Conservation (phyloP, 179 eudicot species). For the Monotropa hypopitys region DNA sequence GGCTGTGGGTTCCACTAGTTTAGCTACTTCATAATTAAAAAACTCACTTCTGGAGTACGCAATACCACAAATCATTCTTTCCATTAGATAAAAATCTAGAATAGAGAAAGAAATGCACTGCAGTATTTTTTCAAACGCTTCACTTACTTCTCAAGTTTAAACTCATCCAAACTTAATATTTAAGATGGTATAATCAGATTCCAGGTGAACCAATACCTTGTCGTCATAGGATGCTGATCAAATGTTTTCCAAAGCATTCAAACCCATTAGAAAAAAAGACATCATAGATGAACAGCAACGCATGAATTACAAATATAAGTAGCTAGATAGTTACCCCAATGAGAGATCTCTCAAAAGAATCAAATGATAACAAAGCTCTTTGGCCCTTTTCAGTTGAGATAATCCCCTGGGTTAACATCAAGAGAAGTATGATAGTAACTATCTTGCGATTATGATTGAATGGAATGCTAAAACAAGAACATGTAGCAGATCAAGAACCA, state of each 20-base stretch:
- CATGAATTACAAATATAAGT: neutral
- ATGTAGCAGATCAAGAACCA: neutral
- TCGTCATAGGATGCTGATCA: neutral
- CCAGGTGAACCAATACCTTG: neutral
- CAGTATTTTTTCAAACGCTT: neutral
- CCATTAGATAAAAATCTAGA: neutral
- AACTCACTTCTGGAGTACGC: neutral
- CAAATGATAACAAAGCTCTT: conserved; percentile 51
- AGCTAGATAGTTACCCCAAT: conserved; percentile 43
- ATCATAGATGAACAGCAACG: neutral
- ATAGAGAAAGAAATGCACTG: neutral
- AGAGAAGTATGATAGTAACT: neutral
- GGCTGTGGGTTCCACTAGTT: neutral
- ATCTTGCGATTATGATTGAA: neutral
- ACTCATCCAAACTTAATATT: neutral
- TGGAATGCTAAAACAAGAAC: neutral
- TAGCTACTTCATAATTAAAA: neutral
- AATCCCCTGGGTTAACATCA: conserved; percentile 46
- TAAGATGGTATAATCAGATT: neutral
- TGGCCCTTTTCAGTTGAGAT: conserved; percentile 86
- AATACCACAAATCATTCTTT: neutral
- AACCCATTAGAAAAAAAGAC: neutral
- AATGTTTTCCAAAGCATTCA: neutral
- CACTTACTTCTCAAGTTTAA: neutral
- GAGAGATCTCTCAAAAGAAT: conserved; percentile 69